Base-by-base conservation (phyloP, 2,329 filamentous ascomycete genomes). In the Aspergillus terreus region DNA sequence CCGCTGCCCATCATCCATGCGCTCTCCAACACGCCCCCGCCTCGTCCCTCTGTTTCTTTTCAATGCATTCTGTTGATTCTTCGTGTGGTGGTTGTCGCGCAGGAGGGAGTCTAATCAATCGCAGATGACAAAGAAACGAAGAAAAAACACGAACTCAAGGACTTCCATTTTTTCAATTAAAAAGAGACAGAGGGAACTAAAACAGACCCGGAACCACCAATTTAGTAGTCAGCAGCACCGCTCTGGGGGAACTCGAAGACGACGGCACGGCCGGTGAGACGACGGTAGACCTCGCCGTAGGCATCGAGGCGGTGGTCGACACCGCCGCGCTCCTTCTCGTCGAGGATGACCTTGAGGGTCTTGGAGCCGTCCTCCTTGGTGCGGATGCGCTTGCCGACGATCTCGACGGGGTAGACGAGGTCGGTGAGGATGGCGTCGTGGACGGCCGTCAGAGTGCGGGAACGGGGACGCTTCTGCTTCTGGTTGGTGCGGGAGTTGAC, bases 251-350 rank as follows among this genome's bases (percentile, higher is more conserved):
- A 99, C 86, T 99, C 94, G 75, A 99, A 99, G 79, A 86, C 85
- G 76, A 97, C 94, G 75, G 85, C 85, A 80, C 95, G 94, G 79
- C 94, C 94, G 60, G 94, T 99, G 74, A 99, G 83, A 72, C 90
- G 87, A 79, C 91, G 90, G 89, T 99, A 99, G 76, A 99, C 94
- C 86, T 99, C 94, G 63, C 90, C 90, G 85, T 99, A 99, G 76
- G 92, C 96, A 81, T 99, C 94, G 69, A 99, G 90, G 77, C 94
- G 86, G 88, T 97, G 96, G 85, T 99, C 94, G 69, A 99, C 92
- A 77, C 92, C 91, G 73, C 92, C 92, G 71, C 92, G 90, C 89
- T 99, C 94, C 90, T 99, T 99, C 89, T 97, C 94, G 79, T 99
- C 94, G 57, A 99, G 86, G 74, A 99, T 84, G 76, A 99, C 90